Conservation (phyloP, 2,329 filamentous ascomycete species). For the Laburnicola sp. region DNA sequence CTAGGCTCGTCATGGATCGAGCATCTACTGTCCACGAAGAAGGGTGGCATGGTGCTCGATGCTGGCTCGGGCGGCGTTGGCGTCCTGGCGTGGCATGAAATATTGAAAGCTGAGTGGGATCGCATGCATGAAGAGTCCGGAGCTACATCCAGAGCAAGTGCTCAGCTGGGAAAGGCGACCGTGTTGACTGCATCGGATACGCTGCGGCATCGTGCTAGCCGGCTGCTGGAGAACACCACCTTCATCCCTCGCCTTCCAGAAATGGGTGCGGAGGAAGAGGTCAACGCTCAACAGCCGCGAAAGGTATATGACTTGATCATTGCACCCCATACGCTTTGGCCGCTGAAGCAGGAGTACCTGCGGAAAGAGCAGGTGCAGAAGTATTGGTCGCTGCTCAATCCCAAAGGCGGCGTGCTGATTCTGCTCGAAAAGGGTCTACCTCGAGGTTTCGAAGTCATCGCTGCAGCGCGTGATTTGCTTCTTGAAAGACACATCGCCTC, state of each 20-base stretch:
- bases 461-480: slow-evolving; percentile 77
- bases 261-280: slow-evolving; percentile 65
- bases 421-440: slow-evolving; percentile 89
- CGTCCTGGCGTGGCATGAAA: slow-evolving; percentile 73
- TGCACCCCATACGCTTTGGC: slow-evolving; percentile 80
- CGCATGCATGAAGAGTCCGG: slow-evolving; percentile 56
- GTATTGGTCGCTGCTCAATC: slow-evolving; percentile 83
- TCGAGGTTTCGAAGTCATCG: slow-evolving; percentile 88
- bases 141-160: slow-evolving; percentile 27
- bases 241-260: slow-evolving; percentile 93
- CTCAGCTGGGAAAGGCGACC: slow-evolving; percentile 72
- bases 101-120: slow-evolving; percentile 81
- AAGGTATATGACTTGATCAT: slow-evolving; percentile 91
- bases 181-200: slow-evolving; percentile 77
- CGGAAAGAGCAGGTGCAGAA: slow-evolving; percentile 82
- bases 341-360: slow-evolving; percentile 72
- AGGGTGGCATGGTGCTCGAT: slow-evolving; percentile 69
- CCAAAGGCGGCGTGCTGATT: slow-evolving; percentile 82
- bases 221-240: slow-evolving; percentile 81
- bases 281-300: slow-evolving; percentile 49
- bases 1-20: slow-evolving; percentile 72
- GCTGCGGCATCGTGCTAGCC: slow-evolving; percentile 73
- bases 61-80: slow-evolving; percentile 74
- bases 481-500: slow-evolving; percentile 74
- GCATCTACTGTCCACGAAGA: slow-evolving; percentile 63